Evolutionary conservation across 495 filamentous ascomycete species (phyloP).

Genomic region (Zalerion maritima): DNA sequence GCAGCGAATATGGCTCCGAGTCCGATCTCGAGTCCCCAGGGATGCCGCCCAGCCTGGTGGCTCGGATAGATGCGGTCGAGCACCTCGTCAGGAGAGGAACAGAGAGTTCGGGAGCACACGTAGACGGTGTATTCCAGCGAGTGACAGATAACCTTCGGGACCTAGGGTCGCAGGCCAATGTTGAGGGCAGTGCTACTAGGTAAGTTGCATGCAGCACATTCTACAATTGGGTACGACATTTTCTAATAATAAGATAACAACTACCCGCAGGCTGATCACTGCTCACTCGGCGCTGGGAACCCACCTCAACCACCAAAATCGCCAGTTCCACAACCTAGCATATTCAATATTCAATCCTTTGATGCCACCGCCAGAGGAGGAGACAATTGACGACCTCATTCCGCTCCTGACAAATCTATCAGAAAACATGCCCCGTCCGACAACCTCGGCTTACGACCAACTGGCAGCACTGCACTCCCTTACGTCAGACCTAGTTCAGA

Average conservation of each 20-base stretch:
- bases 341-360: conserved; percentile 55
- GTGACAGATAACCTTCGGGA: conserved; percentile 62
- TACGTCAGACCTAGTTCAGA: conserved; percentile 62
- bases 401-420: conserved; percentile 43
- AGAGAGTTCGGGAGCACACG: conserved; percentile 53
- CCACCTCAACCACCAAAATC: conserved; percentile 73
- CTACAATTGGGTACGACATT: conserved; percentile 1
- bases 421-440: conserved; percentile 39
- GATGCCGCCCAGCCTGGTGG: conserved; percentile 57
- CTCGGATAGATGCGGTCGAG: conserved; percentile 64
- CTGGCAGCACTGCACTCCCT: conserved; percentile 45
- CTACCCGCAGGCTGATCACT: conserved; percentile 54
- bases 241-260: conserved; percentile 9
- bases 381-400: conserved; percentile 50
- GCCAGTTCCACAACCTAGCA: conserved; percentile 63
- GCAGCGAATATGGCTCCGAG: conserved; percentile 50
- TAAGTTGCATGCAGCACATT: conserved; percentile 20
- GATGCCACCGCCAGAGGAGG: conserved; percentile 33
- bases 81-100: conserved; percentile 56
- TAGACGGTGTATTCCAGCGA: conserved; percentile 53
- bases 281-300: conserved; percentile 74
- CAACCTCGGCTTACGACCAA: conserved; percentile 38
- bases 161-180: conserved; percentile 62
- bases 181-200: conserved; percentile 71
- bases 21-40: conserved; percentile 59